Evolutionary conservation across 2,329 filamentous ascomycete genomes (phyloP).

Genomic region (Botrytis aclada): DNA sequence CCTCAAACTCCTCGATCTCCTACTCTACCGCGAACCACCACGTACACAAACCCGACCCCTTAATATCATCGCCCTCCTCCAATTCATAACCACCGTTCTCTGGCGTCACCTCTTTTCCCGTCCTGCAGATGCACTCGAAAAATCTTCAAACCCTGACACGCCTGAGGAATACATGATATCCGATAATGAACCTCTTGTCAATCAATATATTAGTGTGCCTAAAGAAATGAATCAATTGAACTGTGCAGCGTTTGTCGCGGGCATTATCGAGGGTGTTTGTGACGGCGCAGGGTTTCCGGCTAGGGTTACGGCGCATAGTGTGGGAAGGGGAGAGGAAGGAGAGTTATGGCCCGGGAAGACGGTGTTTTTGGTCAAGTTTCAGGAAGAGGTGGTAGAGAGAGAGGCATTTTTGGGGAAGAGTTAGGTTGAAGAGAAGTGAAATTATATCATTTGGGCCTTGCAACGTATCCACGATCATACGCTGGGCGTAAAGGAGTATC

Average conservation of each 20-base stretch:
- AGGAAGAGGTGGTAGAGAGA: conserved; percentile 84
- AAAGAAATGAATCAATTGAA: conserved; percentile 96
- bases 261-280: conserved; percentile 92
- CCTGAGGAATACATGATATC: conserved; percentile 98
- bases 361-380: conserved; percentile 92
- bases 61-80: conserved; percentile 84
- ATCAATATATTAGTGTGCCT: conserved; percentile 88
- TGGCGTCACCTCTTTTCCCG: conserved; percentile 92
- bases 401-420: conserved; percentile 74
- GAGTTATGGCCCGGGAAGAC: conserved; percentile 97
- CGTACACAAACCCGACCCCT: conserved; percentile 74
- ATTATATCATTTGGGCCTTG: background rate
- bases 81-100: conserved; percentile 89
- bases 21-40: conserved; percentile 76
- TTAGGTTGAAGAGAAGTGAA: conserved; percentile 14
- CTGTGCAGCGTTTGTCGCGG: conserved; percentile 92
- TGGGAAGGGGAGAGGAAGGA: conserved; percentile 54
- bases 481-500: background rate
- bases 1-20: conserved; percentile 89
- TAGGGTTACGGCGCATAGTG: conserved; percentile 83
- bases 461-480: background rate
- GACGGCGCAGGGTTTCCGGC: conserved; percentile 89
- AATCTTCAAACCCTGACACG: conserved; percentile 74
- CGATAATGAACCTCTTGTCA: conserved; percentile 95
- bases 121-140: conserved; percentile 88